These are phyloP conservation scores for Thozetella sp. DNA, from an alignment of 495 filamentous ascomycete species.

Conservation along the genomic window DNA sequence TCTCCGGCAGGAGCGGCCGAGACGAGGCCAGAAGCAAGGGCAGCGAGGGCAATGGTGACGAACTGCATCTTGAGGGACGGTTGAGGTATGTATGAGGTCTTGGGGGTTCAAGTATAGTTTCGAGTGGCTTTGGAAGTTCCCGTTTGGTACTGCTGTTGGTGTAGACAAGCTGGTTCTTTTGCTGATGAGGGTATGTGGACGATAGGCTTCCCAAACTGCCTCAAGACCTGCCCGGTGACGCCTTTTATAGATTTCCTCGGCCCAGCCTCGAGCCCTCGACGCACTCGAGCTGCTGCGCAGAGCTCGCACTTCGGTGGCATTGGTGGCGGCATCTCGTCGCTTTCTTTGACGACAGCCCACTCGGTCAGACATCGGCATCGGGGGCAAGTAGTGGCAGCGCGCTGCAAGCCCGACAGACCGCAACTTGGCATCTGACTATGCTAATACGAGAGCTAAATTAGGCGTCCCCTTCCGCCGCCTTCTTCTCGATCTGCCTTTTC, in stretches of 20 bases:
- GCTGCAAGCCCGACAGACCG: neutral
- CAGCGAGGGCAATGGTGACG: slow-evolving; percentile 18
- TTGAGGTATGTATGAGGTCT: slow-evolving; percentile 9
- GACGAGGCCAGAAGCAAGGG: slow-evolving; percentile 17
- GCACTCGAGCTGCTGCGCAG: no score
- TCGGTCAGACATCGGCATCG: neutral
- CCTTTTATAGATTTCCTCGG: no score
- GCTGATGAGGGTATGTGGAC: no score
- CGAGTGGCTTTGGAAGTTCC: no score
- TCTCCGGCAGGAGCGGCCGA: slow-evolving; percentile 11
- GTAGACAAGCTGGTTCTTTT: no score
- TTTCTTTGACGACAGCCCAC: neutral
- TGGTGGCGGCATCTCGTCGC: neutral
- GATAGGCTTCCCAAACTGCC: no score
- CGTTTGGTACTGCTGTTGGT: no score
- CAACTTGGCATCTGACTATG: neutral
- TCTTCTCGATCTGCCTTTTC: neutral
- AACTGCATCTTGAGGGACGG: slow-evolving; percentile 27
- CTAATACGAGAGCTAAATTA: slow-evolving; percentile 1
- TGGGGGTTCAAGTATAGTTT: no score
- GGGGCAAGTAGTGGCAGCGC: neutral
- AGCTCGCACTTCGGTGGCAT: no score
- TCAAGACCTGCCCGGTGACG: no score
- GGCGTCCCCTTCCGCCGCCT: neutral
- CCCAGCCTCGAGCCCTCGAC: no score